phyloP scores from a whole-genome alignment of 805 yeast genomes.

The Sungouiella blattae region DNA sequence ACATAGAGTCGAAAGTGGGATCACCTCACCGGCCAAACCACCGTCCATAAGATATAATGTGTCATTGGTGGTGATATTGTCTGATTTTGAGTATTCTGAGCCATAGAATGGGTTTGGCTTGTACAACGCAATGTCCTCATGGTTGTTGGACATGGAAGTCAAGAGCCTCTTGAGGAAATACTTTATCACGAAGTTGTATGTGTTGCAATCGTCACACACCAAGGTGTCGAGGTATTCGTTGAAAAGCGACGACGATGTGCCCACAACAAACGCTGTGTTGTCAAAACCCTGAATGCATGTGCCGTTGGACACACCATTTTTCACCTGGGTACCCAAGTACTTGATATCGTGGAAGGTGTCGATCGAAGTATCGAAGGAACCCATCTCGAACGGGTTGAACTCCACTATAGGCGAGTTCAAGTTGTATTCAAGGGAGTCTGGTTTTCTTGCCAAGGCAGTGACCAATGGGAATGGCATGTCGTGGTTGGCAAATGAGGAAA shows the following conservation, averaged over 20 bases:
- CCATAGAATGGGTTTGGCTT: constrained; percentile 36
- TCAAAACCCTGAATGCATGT: constrained; percentile 35
- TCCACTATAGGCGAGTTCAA: constrained; percentile 38
- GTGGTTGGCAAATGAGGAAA: constrained; percentile 25
- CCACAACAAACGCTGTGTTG: constrained; percentile 37
- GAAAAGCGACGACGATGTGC: constrained; percentile 39
- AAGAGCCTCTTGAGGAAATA: constrained; percentile 23
- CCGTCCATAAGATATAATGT: constrained; percentile 39
- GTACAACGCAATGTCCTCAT: constrained; percentile 32
- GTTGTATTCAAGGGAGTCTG: constrained; percentile 27
- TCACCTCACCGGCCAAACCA: constrained; percentile 35
- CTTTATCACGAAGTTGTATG: constrained; percentile 23
- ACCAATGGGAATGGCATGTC: constrained; percentile 42
- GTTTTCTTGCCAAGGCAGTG: constrained; percentile 33
- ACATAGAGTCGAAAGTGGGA: constrained; percentile 32
- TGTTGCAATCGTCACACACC: constrained; percentile 30
- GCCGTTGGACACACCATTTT: constrained; percentile 28
- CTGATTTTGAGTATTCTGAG: constrained; percentile 27
- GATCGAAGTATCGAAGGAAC: constrained; percentile 38
- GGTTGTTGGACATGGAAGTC: constrained; percentile 19
- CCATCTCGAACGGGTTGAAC: constrained; percentile 41
- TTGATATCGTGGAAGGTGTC: constrained; percentile 35
- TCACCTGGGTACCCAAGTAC: constrained; percentile 34
- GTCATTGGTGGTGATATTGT: constrained; percentile 21
- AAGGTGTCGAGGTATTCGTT: constrained; percentile 33